These are phyloP conservation scores for Aspergillus sp. DNA, from an alignment of 2,329 filamentous ascomycete species.

Conservation along the genomic window DNA sequence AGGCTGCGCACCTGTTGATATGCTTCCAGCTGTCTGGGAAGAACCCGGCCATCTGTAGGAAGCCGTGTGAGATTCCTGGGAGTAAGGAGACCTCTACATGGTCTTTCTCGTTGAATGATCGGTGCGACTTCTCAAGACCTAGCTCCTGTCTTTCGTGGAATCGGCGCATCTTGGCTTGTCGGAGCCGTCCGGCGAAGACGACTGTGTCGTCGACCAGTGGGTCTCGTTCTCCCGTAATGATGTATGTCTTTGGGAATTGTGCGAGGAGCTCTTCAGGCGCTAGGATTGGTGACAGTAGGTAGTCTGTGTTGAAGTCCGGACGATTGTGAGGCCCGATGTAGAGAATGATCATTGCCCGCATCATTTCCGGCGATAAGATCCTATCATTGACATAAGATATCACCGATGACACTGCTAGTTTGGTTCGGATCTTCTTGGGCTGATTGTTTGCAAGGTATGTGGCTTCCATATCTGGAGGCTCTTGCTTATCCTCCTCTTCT, in stretches of 20 bases:
- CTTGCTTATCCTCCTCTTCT: conserved; percentile 32
- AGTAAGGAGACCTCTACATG: conserved; percentile 80
- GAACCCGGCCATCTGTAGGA: conserved; percentile 83
- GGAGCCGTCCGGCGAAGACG: conserved; percentile 87
- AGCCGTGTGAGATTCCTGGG: conserved; percentile 88
- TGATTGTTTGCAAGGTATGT: conserved; percentile 38
- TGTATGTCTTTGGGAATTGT: conserved; percentile 90
- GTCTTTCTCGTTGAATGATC: conserved; percentile 68
- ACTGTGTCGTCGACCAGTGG: conserved; percentile 96
- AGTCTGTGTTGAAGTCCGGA: conserved; percentile 89
- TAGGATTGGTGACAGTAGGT: conserved; percentile 82
- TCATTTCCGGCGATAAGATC: conserved; percentile 94
- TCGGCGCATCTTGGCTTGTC: conserved; percentile 68
- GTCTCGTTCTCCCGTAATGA: conserved; percentile 91
- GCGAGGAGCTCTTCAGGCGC: conserved; percentile 81
- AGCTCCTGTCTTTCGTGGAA: conserved; percentile 57
- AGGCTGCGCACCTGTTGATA: conserved; percentile 73
- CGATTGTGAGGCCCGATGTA: conserved; percentile 93
- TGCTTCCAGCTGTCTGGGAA: conserved; percentile 91
- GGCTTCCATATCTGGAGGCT: conserved; percentile 38
- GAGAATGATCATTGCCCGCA: conserved; percentile 97
- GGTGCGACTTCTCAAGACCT: conserved; percentile 54
- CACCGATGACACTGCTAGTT: conserved; percentile 94
- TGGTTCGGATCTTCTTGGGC: conserved; percentile 64
- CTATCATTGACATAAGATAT: conserved; percentile 98